Conservation (phyloP, 2,329 filamentous ascomycete species). For the Mollisiaceae sp. region DNA sequence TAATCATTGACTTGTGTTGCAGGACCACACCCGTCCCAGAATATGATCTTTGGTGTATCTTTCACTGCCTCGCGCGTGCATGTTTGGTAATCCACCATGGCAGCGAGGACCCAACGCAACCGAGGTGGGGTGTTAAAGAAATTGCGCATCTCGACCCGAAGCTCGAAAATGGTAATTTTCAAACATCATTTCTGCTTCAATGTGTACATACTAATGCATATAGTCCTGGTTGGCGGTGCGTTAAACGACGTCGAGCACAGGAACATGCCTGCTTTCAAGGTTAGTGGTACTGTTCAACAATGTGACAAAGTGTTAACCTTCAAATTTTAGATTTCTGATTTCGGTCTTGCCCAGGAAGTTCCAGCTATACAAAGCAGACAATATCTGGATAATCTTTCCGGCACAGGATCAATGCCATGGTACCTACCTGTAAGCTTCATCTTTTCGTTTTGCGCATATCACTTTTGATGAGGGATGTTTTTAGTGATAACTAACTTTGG, state of each 20-base stretch:
- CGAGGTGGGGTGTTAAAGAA: conserved; percentile 15
- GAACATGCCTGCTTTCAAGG: conserved; percentile 17
- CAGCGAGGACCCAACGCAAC: conserved; percentile 13
- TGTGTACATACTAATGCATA: neutral
- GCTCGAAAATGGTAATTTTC: conserved; percentile 16
- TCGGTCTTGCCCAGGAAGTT: conserved; percentile 10
- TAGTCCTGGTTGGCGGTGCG: conserved; percentile 15
- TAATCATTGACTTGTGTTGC: neutral
- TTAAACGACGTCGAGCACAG: conserved; percentile 19
- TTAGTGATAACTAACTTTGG: neutral
- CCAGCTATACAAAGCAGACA: neutral
- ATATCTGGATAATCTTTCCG: neutral
- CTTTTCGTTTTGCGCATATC: too few relatives aligned
- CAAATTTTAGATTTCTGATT: conserved; percentile 15
- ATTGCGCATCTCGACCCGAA: conserved; percentile 28
- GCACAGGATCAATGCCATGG: conserved; percentile 7
- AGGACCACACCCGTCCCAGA: conserved; percentile 5
- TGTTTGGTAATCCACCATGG: conserved; percentile 22
- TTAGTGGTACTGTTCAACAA: neutral
- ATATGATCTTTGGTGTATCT: conserved; percentile 19
- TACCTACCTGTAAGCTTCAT: conserved; percentile 9
- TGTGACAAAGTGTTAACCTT: neutral
- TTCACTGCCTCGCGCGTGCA: conserved; percentile 24
- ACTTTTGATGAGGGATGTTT: neutral
- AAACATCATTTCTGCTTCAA: neutral